Evolutionary conservation across 129 eudicot genomes (phyloP).

Genomic region (Lactuca saligna): DNA sequence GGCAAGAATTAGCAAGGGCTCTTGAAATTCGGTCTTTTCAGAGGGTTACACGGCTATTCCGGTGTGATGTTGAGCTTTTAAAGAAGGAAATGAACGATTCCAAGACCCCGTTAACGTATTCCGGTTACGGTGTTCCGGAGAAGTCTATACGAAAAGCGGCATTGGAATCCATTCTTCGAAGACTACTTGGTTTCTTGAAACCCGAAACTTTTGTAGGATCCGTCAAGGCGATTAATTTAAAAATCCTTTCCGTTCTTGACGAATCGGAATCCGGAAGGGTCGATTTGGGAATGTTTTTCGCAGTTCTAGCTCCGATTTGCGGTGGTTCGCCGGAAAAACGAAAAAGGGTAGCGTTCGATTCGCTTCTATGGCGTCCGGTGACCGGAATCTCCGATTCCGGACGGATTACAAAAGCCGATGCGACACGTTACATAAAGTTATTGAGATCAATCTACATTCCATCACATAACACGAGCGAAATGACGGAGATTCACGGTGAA

Average conservation of each 20-base stretch:
- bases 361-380: constrained; percentile 77
- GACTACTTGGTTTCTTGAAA: constrained; percentile 77
- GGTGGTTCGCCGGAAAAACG: constrained; percentile 76
- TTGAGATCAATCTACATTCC: constrained; percentile 86
- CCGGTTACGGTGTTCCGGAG: constrained; percentile 83
- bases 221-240: constrained; percentile 77
- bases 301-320: constrained; percentile 81
- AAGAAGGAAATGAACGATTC: constrained; percentile 84
- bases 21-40: constrained; percentile 87
- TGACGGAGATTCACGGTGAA: constrained; percentile 75
- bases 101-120: constrained; percentile 69
- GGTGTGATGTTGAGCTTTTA: constrained; percentile 80
- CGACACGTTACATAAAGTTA: constrained; percentile 58
- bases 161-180: constrained; percentile 66
- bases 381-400: constrained; percentile 32
- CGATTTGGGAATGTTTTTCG: constrained; percentile 94
- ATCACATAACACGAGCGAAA: constrained; percentile 55
- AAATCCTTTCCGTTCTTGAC: constrained; percentile 75
- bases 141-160: constrained; percentile 90
- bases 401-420: constrained; percentile 59
- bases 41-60: constrained; percentile 69
- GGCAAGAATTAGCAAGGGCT: constrained; percentile 66
- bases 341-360: constrained; percentile 79
- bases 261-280: constrained; percentile 86
- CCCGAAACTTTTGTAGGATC: constrained; percentile 93